Evolutionary conservation across 495 filamentous ascomycete species (phyloP), one percentile per base, ranked within the genome.

Genomic region (Lasiosphaeriaceae sp.): DNA sequence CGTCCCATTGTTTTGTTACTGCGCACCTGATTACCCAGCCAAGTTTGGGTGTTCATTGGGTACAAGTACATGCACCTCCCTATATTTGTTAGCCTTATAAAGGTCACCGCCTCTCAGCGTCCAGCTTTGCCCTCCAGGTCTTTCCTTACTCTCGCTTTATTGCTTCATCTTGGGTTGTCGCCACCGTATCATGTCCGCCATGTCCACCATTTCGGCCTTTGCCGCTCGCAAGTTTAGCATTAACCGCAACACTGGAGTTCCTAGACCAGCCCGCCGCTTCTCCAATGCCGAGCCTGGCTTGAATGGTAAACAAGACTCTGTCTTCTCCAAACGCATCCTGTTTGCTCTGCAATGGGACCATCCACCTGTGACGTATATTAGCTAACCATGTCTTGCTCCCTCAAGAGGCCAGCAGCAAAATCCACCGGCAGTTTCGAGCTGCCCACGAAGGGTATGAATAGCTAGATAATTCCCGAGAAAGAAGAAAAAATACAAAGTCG

Each of bases 371-470:
- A 31, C 9, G 9, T 47, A n/a, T 54, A 52, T 47, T 61, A 48
- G 41, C 23, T 71, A 29, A 73, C 59, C 11, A 47, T 45, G 20
- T 49, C 9, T 55, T 64, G 60, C 57, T 55, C 49, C 5, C 8
- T 44, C 35, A 67, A 87, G 90, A 96, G 78, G 77, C 82, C 59
- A 80, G 76, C 55, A 94, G 89, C 62, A 86, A 87, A 69, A 87
- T 92, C 60, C 91, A 96, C 69, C 81, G 84, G 47, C 87, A 94
- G 68, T 95, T 96, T 75, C 86, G 91, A 56, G 78, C 81, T 65
- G 88, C 89, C 50, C 90, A 96, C 73, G 89, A 91, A 71, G 90
- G 90, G 66, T 69, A 68, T 48, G 56, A 4, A 43, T 17, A 12
- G n/a, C 0, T 43, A 9, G 7, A 4, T 11, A 31, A 31, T 31